These are phyloP conservation scores for Zelonia costaricensis DNA, from an alignment of 208 protist genomes.

Conservation along the genomic window DNA sequence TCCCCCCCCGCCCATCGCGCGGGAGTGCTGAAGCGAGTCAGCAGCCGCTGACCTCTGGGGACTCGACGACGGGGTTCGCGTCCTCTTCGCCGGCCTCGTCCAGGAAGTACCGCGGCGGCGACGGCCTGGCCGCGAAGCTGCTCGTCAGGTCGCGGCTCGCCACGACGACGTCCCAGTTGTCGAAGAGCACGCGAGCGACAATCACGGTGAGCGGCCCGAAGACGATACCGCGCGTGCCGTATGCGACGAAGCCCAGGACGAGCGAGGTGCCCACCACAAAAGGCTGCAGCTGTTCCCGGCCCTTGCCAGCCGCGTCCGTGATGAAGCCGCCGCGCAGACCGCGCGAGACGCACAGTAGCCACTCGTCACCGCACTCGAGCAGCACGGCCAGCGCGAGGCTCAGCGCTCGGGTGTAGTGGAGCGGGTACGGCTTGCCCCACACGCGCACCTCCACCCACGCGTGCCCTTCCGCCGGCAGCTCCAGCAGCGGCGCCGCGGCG, in stretches of 20 bases:
- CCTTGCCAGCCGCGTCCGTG: slow-evolving; percentile 21
- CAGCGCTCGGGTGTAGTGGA: slow-evolving; percentile 28
- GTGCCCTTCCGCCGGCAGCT: neutral
- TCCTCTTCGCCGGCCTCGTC: slow-evolving; percentile 10
- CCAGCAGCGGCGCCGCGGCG: slow-evolving; percentile 4
- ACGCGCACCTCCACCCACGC: slow-evolving; percentile 11
- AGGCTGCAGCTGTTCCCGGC: slow-evolving; percentile 45
- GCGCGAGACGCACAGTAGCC: slow-evolving; percentile 65
- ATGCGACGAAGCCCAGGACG: slow-evolving; percentile 66
- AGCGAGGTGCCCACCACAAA: slow-evolving; percentile 61
- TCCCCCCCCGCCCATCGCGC: neutral
- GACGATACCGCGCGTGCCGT: slow-evolving; percentile 62
- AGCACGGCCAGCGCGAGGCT: slow-evolving; percentile 35
- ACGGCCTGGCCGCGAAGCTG: too few species aligned
- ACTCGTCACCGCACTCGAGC: slow-evolving; percentile 57
- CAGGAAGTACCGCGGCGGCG: too few species aligned
- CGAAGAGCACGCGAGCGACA: slow-evolving; percentile 68
- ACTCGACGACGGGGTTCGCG: neutral
- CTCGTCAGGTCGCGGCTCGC: neutral
- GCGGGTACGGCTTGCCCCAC: slow-evolving; percentile 16
- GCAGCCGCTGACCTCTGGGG: neutral
- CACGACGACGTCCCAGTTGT: slow-evolving; percentile 72
- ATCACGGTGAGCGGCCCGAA: slow-evolving; percentile 74
- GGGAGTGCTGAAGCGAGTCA: neutral
- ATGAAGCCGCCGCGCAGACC: slow-evolving; percentile 38